Evolutionary conservation across 345 rosid genomes (phyloP), one percentile per base, ranked within the genome.

Genomic region (Aquilaria yunnanensis): DNA sequence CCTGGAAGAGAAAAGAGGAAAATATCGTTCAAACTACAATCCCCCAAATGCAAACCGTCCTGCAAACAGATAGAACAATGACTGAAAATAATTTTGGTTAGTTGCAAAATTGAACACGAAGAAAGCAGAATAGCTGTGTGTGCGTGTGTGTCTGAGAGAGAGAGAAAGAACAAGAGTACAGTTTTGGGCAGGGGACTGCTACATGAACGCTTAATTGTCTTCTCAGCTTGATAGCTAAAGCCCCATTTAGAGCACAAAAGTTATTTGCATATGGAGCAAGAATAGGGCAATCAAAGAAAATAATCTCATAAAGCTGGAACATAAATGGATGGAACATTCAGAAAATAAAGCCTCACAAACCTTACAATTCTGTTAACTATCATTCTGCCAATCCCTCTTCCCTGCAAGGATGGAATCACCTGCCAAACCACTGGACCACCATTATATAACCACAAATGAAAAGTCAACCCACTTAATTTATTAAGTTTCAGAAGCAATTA

Each of bases 331-430:
- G 1, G 54, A 51, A 47, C 12, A 32, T 29, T 48, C 37, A 9
- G 31, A 10, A 14, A 49, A 63, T 31, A 5, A 33, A 57, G 41
- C 3, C 5, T 1, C 4, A 70, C 83, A 66, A 51, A 87, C 98
- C 98, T 87, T 69, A 81, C 61, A 54, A 93, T 81, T 72, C 79
- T 80, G 66, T 77, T 75, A 62, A 87, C 84, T 43, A 93, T 88
- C 75, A 90, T 71, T 75, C 70, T 73, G 63, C 97, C 96, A 60
- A 90, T 86, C 54, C 97, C 98, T 87, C 85, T 74, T 60, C 87
- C 62, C 51, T 58, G 85, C 16, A 84, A 62, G 6, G 88, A 80
- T 76, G 98, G 97, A 57, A 72, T 34, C 68, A 90, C 96, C 97
- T 92, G 90, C 67, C 71, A 80, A 59, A 55, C 43, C 70, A 83